These are phyloP conservation scores for Xylaria flabelliformis DNA, from an alignment of 495 filamentous ascomycete genomes.

Conservation along the genomic window DNA sequence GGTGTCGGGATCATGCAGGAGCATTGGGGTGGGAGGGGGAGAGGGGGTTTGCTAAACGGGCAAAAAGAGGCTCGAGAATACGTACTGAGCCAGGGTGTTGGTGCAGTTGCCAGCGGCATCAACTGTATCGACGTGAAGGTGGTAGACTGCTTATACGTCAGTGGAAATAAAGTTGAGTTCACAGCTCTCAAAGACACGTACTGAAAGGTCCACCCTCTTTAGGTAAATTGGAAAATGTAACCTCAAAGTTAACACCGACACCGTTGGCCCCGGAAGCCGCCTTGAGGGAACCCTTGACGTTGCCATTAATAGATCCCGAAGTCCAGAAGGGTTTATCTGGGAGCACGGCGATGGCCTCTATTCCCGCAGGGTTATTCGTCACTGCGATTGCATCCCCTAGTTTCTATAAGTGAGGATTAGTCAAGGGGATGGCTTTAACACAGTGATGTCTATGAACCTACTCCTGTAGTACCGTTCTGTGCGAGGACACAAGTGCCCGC, in stretches of 20 bases:
- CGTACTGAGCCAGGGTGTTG: conserved; percentile 64
- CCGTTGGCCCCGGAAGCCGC: conserved; percentile 63
- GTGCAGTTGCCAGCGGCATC: conserved; percentile 81
- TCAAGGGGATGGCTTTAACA: neutral
- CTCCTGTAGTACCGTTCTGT: conserved; percentile 44
- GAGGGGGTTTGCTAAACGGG: neutral
- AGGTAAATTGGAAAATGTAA: conserved; percentile 72
- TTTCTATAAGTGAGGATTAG: conserved; percentile 41
- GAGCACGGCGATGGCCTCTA: conserved; percentile 64
- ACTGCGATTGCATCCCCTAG: conserved; percentile 63
- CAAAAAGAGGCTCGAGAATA: conserved; percentile 4
- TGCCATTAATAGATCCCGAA: conserved; percentile 55
- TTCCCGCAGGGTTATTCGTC: conserved; percentile 67
- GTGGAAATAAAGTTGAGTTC: neutral
- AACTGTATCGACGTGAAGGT: conserved; percentile 79
- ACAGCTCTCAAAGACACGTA: conserved; percentile 50
- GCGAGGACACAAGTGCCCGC: conserved; percentile 40
- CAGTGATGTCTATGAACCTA: conserved; percentile 33
- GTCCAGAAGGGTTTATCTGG: conserved; percentile 58
- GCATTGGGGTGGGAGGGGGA: conserved; percentile 46
- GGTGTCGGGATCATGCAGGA: conserved; percentile 43
- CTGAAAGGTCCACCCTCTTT: conserved; percentile 70
- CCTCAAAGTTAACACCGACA: conserved; percentile 65
- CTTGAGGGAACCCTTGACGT: conserved; percentile 66
- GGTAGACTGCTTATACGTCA: conserved; percentile 67